Base-by-base conservation (phyloP, 2,329 filamentous ascomycete species). In the Penicillium griseofulvum region DNA sequence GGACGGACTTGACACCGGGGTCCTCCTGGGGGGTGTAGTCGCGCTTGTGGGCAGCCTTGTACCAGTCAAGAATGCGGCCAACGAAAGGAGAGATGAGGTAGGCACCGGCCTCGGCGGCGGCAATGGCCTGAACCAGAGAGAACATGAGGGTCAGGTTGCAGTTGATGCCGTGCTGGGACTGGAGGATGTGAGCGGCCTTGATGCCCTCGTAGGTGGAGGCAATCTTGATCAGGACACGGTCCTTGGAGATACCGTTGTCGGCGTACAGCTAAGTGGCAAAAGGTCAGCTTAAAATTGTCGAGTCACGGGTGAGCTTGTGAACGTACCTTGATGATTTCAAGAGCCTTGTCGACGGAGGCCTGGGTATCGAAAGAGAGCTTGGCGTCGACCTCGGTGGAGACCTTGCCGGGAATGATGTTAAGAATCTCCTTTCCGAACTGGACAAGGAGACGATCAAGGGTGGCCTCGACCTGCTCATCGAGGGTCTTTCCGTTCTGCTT, bases 51-150 rank as follows among this genome's bases (percentile, higher is more conserved):
- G 87, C 81, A 57, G 90, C 90, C 90, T 99, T 99, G 90, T 88
- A 97, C 93, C 93, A 99, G 82, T 99, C 94, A 67, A 99, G 89
- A 74, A 99, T 99, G 75, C 94, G 92, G 77, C 94, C 94, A 68
- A 99, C 94, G 81, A 97, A 99, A 77, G 94, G 94, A 48, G 94
- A 97, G 82, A 99, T 97, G 74, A 99, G 89, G 88, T 89, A 97
- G 69, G 93, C 91, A 71, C 85, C 86, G 66, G 94, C 94, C 84
- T 99, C 94, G 60, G 94, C 94, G 71, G 90, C 93, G 66, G 90
- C 92, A 71, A 97, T 95, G 72, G 94, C 94, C 84, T 99, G 94
- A 65, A 89, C 84, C 62, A 88, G 82, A 47, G 93, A 97, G 88
- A 99, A 99, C 89, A 99, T 92, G 76, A 99, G 90, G 62, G 94